Conservation (phyloP, 2,329 filamentous ascomycete genomes). For the Trichoderma sp. region DNA sequence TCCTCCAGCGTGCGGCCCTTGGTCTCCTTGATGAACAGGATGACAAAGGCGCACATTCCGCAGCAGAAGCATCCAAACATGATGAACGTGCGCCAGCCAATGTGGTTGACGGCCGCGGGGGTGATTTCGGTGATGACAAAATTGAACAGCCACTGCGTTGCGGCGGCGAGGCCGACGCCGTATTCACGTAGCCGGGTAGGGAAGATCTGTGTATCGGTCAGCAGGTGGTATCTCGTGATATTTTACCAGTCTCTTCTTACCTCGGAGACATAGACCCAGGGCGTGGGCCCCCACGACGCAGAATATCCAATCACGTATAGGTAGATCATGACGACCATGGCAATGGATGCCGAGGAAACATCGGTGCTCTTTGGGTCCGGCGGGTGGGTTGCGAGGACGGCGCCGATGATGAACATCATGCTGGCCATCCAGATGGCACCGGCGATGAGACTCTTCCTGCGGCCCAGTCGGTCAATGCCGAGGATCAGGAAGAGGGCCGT, state of each 20-base stretch:
- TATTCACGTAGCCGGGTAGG: slow-evolving; percentile 27
- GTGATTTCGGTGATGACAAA: slow-evolving; percentile 54
- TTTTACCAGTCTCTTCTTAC: background rate
- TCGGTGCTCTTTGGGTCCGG: slow-evolving; percentile 18
- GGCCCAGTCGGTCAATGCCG: slow-evolving; percentile 41
- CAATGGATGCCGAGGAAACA: slow-evolving; percentile 28
- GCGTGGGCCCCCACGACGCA: slow-evolving; percentile 27
- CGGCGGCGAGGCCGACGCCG: slow-evolving; percentile 60
- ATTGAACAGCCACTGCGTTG: slow-evolving; percentile 69
- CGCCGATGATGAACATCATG: slow-evolving; percentile 51
- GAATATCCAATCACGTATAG: slow-evolving; percentile 26
- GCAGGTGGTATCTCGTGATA: background rate
- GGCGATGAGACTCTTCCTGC: slow-evolving; percentile 62
- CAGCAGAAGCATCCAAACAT: slow-evolving; percentile 29
- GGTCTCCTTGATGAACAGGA: slow-evolving; percentile 29
- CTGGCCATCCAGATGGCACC: slow-evolving; percentile 67
- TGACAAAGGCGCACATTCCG: slow-evolving; percentile 26
- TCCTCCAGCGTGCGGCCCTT: slow-evolving; percentile 28
- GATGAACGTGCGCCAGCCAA: slow-evolving; percentile 28
- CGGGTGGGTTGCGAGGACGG: slow-evolving; percentile 27
- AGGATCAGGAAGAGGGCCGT: slow-evolving; percentile 47
- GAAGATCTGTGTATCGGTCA: slow-evolving; percentile 23
- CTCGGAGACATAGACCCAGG: slow-evolving; percentile 29
- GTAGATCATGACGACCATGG: slow-evolving; percentile 30
- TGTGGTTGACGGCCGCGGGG: slow-evolving; percentile 27